Base-by-base conservation (phyloP, 2,329 filamentous ascomycete genomes). In the Pseudogymnoascus sp. region DNA sequence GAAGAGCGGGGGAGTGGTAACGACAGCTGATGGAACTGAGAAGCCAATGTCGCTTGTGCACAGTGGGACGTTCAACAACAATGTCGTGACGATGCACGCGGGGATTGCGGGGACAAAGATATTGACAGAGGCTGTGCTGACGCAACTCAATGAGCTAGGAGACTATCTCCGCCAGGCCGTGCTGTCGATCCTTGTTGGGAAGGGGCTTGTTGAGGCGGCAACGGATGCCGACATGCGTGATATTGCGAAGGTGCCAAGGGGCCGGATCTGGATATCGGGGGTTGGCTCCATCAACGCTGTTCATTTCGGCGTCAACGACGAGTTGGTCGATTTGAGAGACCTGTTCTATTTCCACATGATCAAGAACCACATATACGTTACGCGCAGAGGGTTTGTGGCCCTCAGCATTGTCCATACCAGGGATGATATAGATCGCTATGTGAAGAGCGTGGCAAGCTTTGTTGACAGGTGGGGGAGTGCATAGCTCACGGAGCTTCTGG, bases 51-150 rank as follows among this genome's bases (percentile, higher is more conserved):
- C 27, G 25, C 70, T 69, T 0, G 52, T 75, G 0, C 85, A 88
- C 67, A 82, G 84, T 0, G 85, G 85, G 1, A 88, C 86, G 0
- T 88, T 87, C 71, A 87, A 88, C 70, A 89, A 89, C 69, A 88
- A 89, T 70, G 60, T 65, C 13, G 27, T 70, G 8, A 67, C 80
- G 1, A 88, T 87, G 77, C 74, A 77, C 25, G 81, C 82, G 6
- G 85, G 85, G 3, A 63, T 61, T 60, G 61, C 58, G 3, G 69
- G 67, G 25, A 59, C 69, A 42, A 65, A 69, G 9, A 64, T 69
- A 12, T 66, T 67, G 42, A 64, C 60, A 12, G 64, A 66, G 25
- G 42, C 58, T 1, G 42, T 64, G 10, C 60, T 68, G 1, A 45
- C 64, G 15, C 39, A 62, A 13, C 36, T 69, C 4, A 70, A 69